phyloP scores from a whole-genome alignment of 495 filamentous ascomycete species.

The Daldinia concentrica region DNA sequence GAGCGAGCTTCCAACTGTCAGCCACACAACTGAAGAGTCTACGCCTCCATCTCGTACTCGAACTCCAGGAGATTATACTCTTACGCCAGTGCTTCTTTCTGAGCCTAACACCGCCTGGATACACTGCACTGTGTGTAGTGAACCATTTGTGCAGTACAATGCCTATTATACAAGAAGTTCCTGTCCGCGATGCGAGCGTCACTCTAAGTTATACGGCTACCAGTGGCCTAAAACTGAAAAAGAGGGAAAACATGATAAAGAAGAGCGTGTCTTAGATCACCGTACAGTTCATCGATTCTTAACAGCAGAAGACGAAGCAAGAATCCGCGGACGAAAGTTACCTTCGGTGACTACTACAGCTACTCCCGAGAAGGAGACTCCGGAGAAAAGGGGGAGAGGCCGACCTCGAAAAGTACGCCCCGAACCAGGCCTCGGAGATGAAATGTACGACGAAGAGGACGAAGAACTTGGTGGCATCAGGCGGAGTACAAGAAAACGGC shows the following conservation, averaged over 20 bases:
- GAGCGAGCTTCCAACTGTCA: slow-evolving; percentile 8
- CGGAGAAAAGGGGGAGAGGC: slow-evolving; percentile 29
- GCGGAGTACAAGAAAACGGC: slow-evolving; percentile 33
- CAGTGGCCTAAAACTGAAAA: slow-evolving; percentile 94
- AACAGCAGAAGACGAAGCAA: slow-evolving; percentile 69
- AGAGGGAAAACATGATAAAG: slow-evolving; percentile 74
- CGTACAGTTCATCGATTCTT: slow-evolving; percentile 76
- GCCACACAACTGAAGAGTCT: slow-evolving; percentile 15
- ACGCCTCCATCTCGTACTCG: slow-evolving; percentile 53
- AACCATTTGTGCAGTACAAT: slow-evolving; percentile 84
- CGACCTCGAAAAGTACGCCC: slow-evolving; percentile 16
- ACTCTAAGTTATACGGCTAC: slow-evolving; percentile 94
- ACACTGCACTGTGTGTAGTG: slow-evolving; percentile 81
- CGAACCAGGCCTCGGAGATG: slow-evolving; percentile 4
- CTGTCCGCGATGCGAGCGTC: slow-evolving; percentile 92
- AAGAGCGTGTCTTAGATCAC: slow-evolving; percentile 80
- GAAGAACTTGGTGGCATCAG: slow-evolving; percentile 14
- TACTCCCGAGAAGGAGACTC: slow-evolving; percentile 14
- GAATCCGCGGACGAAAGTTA: slow-evolving; percentile 56
- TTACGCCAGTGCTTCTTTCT: slow-evolving; percentile 74
- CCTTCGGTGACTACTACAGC: neutral
- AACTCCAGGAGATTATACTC: slow-evolving; percentile 79
- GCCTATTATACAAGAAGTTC: slow-evolving; percentile 84
- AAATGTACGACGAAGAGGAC: slow-evolving; percentile 8
- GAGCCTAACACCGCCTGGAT: slow-evolving; percentile 84